phyloP scores from a whole-genome alignment of 352 stramenopile species.

The Globisporangium rhizosaccharum region DNA sequence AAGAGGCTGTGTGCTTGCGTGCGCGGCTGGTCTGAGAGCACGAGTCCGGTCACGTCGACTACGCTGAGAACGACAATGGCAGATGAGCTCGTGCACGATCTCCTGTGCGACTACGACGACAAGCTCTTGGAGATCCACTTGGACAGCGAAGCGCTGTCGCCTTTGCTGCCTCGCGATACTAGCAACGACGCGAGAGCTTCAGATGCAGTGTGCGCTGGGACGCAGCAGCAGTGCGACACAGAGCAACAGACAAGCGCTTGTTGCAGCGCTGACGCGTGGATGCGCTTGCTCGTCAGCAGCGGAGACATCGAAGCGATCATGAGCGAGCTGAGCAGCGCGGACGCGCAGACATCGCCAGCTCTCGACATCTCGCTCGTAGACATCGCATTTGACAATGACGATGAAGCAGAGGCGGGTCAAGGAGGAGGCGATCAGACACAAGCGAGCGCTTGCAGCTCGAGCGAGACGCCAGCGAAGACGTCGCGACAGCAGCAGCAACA shows the following conservation, averaged over 20 bases:
- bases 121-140: conserved; percentile 32
- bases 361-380: conserved; percentile 7
- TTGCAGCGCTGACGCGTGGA: not conserved
- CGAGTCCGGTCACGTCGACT: no score
- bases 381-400: conserved; percentile 1
- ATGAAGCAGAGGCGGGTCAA: not conserved
- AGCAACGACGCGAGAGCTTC: not conserved
- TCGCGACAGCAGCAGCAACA: not conserved
- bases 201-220: no score
- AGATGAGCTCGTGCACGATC: conserved; percentile 22
- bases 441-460: not conserved
- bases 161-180: not conserved
- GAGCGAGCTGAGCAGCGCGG: conserved; percentile 2
- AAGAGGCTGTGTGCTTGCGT: no score
- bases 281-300: conserved; percentile 1
- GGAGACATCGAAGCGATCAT: conserved; percentile 5
- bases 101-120: conserved; percentile 20
- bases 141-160: conserved; percentile 9
- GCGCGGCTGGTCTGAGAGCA: no score
- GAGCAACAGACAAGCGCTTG: not conserved
- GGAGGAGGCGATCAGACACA: not conserved
- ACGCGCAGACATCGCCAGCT: not conserved
- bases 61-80: conserved; percentile 1
- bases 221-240: not conserved
- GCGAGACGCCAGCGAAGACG: not conserved